A percentile compares a stretch with the other conserved stretches of the same genome.
phyloP scores from a whole-genome alignment of 352 stramenopile species.

The Pythium sp. region DNA sequence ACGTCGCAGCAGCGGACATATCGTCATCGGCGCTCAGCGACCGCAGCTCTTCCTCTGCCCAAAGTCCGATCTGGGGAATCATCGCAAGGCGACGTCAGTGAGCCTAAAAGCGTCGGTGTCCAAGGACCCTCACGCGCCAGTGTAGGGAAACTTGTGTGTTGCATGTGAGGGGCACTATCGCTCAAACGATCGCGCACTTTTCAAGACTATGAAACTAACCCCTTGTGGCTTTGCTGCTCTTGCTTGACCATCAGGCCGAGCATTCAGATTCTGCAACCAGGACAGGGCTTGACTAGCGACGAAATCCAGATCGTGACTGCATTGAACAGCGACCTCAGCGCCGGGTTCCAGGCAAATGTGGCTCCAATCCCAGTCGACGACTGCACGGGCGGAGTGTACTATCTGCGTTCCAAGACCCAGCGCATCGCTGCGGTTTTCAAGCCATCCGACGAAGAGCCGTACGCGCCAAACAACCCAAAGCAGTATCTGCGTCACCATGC shows the following conservation, averaged over 20 bases:
- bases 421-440: slow-evolving; percentile 64
- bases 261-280: not conserved
- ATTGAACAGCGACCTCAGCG: slow-evolving; percentile 27
- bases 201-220: not conserved
- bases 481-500: slow-evolving; percentile 8
- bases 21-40: slow-evolving; percentile 11
- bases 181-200: too few relatives aligned
- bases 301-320: slow-evolving; percentile 18
- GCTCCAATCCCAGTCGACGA: slow-evolving; percentile 47
- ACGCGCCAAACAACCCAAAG: slow-evolving; percentile 65
- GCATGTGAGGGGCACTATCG: too few relatives aligned
- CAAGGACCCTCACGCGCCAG: not conserved
- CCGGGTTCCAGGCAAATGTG: slow-evolving; percentile 32
- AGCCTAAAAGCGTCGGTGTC: too few relatives aligned
- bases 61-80: not conserved
- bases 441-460: slow-evolving; percentile 61
- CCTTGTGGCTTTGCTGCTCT: not conserved
- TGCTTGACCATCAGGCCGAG: not conserved
- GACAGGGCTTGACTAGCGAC: not conserved
- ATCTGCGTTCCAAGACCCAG: slow-evolving; percentile 37
- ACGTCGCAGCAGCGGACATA: slow-evolving; percentile 13
- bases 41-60: not conserved
- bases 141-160: not conserved
- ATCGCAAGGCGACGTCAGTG: not conserved
- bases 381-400: slow-evolving; percentile 68